Evolutionary conservation across 768 basidiomycete genomes (phyloP), one percentile per base, ranked within the genome.

Genomic region (Calocera cornea): DNA sequence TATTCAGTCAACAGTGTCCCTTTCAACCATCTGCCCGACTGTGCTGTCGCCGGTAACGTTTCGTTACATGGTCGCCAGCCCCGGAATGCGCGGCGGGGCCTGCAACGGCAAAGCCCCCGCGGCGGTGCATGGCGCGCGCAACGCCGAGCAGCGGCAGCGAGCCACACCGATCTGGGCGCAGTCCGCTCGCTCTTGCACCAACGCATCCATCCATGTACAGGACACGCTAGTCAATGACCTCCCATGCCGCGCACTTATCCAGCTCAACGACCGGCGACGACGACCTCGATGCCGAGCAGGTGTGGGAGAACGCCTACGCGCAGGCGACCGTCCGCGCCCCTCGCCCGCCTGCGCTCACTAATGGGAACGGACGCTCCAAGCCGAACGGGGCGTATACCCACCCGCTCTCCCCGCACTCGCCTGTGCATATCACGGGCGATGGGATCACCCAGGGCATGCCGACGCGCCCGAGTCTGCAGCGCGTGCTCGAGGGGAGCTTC

Each of bases 391-490:
- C 8, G 14, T 11, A 14, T 19, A 27, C 54, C 16, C 54, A 60
- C 31, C 54, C 54, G 24, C 31, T 60, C 14, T 16, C 31, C 31
- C 16, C 27, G 8, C 54, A 29, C 31, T 60, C 54, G 16, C 54
- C 54, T 16, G 54, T 31, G 19, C 54, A 16, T 10, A 27, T 16
- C 54, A 33, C 24, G 31, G 54, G 27, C 7, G 31, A 60, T 60
- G 54, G 54, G 22, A 27, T 60, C 54, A 19, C 54, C 2, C 8
- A 60, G 14, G 54, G 54, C 27, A 60, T 60, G 54, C 54, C 54
- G 11, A 72, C 71, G 29, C 64, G 71, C 0, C 71, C 71, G 11
- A 60, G 60, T 0, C 41, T 71, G 24, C 36, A 68, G 38, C 44
- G 69, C 2, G 47, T 66, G n/a, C 63, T 68, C 1, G 41, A 40